Conservation (phyloP, 352 stramenopile genomes). For the Phytopythium oedochilum region DNA sequence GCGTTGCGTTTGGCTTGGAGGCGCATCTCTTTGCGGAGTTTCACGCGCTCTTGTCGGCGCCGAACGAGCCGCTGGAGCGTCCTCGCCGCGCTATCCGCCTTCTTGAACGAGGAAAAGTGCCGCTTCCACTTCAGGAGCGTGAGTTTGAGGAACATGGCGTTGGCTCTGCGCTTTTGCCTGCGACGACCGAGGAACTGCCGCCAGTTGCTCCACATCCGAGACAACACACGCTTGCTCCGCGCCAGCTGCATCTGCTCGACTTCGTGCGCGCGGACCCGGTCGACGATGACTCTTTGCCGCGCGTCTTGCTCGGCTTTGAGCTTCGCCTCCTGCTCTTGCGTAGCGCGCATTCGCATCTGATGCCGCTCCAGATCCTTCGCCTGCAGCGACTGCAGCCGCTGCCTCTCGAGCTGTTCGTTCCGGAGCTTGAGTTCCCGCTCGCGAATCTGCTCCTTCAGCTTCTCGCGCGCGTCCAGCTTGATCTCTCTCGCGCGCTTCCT, state of each 20-base stretch:
- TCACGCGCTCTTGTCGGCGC: constrained; percentile 9
- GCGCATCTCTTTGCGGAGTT: constrained; percentile 33
- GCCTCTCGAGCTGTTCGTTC: constrained; percentile 49
- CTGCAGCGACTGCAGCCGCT: constrained; percentile 42
- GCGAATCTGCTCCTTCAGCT: constrained; percentile 44
- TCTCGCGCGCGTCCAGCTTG: constrained; percentile 39
- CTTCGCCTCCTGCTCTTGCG: constrained; percentile 39
- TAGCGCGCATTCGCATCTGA: constrained; percentile 47
- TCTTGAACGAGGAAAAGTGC: constrained; percentile 25
- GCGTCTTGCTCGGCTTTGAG: constrained; percentile 24
- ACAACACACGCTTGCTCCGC: constrained; percentile 17
- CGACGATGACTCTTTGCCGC: constrained; percentile 43
- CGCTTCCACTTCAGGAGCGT: constrained; percentile 56
- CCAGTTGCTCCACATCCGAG: constrained; percentile 31
- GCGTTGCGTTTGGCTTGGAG: constrained; percentile 41
- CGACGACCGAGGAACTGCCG: constrained; percentile 17
- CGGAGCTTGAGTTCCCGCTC: constrained; percentile 44
- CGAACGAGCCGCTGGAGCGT: constrained; percentile 34
- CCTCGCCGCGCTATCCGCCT: constrained; percentile 14
- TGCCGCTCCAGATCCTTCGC: constrained; percentile 60
- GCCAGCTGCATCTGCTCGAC: constrained; percentile 27
- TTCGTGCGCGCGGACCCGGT: constrained; percentile 46
- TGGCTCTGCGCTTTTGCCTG: constrained; percentile 38
- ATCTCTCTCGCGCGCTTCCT: constrained; percentile 28
- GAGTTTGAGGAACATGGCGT: constrained; percentile 59